Percentiles rank a stretch among this genome's conserved stretches.
Conservation (phyloP, 176 grass and related monocot species). For the Bothriochloa decipiens region DNA sequence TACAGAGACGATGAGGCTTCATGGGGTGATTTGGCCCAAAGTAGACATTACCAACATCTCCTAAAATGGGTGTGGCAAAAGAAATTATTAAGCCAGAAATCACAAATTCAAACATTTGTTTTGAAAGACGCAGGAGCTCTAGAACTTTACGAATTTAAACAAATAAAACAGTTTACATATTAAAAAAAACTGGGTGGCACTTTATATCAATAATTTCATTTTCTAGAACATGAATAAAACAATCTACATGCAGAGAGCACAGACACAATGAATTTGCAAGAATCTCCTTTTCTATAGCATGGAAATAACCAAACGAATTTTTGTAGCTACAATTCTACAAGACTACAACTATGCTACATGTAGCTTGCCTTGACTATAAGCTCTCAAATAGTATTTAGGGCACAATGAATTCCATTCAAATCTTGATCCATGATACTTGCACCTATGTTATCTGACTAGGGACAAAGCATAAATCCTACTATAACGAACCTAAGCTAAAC, state of each 20-base stretch:
- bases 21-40: slow-evolving; percentile 99
- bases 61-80: slow-evolving; percentile 47
- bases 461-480: neutral
- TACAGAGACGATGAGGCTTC: slow-evolving; percentile 98
- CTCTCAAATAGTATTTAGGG: neutral
- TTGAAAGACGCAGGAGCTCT: neutral
- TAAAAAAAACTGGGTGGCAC: neutral
- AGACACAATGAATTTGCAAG: neutral
- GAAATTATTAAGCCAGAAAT: slow-evolving; percentile 12
- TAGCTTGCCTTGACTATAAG: neutral
- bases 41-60: slow-evolving; percentile 96
- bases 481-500: slow-evolving; percentile 4
- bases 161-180: neutral
- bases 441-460: neutral
- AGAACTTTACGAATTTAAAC: neutral
- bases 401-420: too few species aligned
- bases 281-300: neutral
- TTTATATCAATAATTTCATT: neutral
- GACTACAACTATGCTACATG: neutral
- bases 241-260: too few species aligned
- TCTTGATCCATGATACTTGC: too few species aligned
- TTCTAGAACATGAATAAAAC: neutral
- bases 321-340: neutral
- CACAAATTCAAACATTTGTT: neutral
- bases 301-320: neutral